A percentile compares a stretch with the other conserved stretches of the same genome.
These are phyloP conservation scores for Lasiodiplodia gonubiensis DNA, from an alignment of 2,329 filamentous ascomycete genomes.

Conservation along the genomic window DNA sequence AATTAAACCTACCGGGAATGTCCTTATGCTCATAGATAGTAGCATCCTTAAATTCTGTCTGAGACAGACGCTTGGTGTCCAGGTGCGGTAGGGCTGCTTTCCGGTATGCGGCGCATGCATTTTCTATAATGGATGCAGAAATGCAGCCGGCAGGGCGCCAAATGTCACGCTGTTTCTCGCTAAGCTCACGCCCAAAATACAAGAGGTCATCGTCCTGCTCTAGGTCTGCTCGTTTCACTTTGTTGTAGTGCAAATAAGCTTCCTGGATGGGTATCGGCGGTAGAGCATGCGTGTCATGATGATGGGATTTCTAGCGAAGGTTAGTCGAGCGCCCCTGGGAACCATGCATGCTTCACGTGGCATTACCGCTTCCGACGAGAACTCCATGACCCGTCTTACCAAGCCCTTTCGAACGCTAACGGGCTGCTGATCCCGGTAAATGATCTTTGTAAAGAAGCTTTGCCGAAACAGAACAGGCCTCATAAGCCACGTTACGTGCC, in stretches of 20 bases:
- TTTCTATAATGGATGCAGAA: neutral
- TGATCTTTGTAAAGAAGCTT: neutral
- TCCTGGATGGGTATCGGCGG: slow-evolving; percentile 73
- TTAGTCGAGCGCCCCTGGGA: neutral
- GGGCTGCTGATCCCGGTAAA: neutral
- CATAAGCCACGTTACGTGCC: slow-evolving; percentile 4
- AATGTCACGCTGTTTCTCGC: slow-evolving; percentile 29
- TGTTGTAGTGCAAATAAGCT: slow-evolving; percentile 77
- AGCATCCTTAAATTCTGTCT: slow-evolving; percentile 4
- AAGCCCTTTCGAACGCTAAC: neutral
- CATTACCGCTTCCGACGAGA: slow-evolving; percentile 15
- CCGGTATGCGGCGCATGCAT: slow-evolving; percentile 8
- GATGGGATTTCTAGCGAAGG: neutral
- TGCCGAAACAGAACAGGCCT: neutral
- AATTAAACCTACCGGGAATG: slow-evolving; percentile 66
- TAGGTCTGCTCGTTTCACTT: slow-evolving; percentile 58
- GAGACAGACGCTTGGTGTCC: neutral
- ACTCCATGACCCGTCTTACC: slow-evolving; percentile 3
- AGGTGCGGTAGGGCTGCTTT: neutral
- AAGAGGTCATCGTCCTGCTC: slow-evolving; percentile 56
- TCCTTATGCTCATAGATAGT: slow-evolving; percentile 66
- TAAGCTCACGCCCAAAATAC: slow-evolving; percentile 44
- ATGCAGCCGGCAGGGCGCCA: neutral
- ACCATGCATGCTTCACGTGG: neutral
- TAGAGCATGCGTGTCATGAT: slow-evolving; percentile 72